Evolutionary conservation across 306 rosid species (phyloP).

Genomic region (Casuarina equisetifolia): DNA sequence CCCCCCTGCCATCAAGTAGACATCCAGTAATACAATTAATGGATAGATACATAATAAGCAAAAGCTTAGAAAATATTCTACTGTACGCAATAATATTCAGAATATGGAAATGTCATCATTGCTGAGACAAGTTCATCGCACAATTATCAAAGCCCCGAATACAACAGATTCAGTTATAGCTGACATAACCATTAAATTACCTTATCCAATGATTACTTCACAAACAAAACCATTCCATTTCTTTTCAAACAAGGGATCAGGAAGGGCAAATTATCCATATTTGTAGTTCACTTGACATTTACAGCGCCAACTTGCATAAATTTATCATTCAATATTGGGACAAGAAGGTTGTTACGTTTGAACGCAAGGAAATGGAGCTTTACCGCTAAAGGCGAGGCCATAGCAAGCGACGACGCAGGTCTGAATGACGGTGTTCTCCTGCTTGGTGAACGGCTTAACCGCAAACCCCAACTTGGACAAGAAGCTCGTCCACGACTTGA

Average conservation of each 20-base stretch:
- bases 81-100: neutral
- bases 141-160: neutral
- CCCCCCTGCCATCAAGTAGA: conserved; percentile 59
- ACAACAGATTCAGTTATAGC: neutral
- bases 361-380: neutral
- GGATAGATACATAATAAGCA: neutral
- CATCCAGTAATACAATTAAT: conserved; percentile 5
- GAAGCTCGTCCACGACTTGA: conserved; percentile 73
- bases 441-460: conserved; percentile 66
- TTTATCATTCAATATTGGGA: no score
- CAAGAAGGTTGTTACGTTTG: no score
- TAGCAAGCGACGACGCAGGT: conserved; percentile 98
- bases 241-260: no score
- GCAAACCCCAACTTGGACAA: conserved; percentile 54
- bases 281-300: no score
- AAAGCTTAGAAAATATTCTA: neutral
- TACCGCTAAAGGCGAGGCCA: conserved; percentile 94
- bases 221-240: neutral
- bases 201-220: neutral
- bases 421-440: conserved; percentile 97
- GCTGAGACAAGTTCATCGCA: neutral
- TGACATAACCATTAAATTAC: neutral
- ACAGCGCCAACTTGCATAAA: no score
- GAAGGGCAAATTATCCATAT: no score
- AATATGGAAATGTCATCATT: neutral